A percentile compares a stretch with the other conserved stretches of the same genome.
phyloP scores from a whole-genome alignment of 139 green algal genomes.

The Picochlorum sp. region DNA sequence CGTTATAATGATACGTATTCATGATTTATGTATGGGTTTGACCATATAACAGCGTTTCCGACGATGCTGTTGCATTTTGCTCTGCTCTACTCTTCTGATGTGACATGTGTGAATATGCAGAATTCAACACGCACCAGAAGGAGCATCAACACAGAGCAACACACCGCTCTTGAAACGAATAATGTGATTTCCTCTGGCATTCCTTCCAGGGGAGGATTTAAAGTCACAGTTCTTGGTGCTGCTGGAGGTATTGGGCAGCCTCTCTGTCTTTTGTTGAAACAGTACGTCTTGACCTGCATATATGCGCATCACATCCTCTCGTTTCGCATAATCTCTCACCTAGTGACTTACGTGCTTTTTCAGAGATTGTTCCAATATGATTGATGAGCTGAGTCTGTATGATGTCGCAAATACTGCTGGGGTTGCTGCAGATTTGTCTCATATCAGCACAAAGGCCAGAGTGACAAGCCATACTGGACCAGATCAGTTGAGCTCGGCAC shows the following conservation, averaged over 20 bases:
- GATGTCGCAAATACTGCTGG: conserved; percentile 88
- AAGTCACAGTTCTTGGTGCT: conserved; percentile 71
- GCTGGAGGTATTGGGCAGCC: conserved; percentile 81
- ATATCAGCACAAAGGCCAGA: conserved; percentile 84
- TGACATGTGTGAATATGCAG: neutral
- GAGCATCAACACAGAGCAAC: neutral
- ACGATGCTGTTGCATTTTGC: too few relatives aligned
- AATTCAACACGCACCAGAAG: too few relatives aligned
- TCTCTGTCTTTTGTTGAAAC: conserved; percentile 80
- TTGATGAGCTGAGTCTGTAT: conserved; percentile 81
- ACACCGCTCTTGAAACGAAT: neutral
- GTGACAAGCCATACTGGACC: conserved; percentile 63
- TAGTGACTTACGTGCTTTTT: neutral
- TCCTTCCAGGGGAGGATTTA: conserved; percentile 7
- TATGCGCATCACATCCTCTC: too few relatives aligned
- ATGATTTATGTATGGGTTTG: too few relatives aligned
- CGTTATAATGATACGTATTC: too few relatives aligned
- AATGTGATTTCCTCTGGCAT: neutral
- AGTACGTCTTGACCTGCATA: conserved; percentile 20
- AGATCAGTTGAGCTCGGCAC: conserved; percentile 58
- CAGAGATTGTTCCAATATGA: neutral
- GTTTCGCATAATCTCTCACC: neutral
- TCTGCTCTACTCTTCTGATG: neutral
- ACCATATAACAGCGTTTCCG: too few relatives aligned
- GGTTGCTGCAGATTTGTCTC: conserved; percentile 86